Conservation (phyloP, 2,329 filamentous ascomycete species). For the Cladophialophora carrionii region DNA sequence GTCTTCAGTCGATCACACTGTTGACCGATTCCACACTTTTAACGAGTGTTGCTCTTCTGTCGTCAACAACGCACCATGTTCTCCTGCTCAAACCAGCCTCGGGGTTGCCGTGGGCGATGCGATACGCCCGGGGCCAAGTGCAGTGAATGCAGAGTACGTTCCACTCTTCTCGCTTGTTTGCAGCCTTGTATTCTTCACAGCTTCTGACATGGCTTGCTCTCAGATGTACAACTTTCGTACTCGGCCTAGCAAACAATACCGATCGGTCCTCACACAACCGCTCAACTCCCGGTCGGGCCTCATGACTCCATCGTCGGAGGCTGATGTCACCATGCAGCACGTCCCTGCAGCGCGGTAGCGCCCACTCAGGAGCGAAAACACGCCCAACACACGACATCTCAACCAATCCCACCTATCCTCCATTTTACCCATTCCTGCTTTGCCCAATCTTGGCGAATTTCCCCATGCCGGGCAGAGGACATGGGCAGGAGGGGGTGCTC, state of each 20-base stretch:
- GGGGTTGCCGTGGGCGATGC: constrained; percentile 53
- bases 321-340: constrained; percentile 34
- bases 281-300: constrained; percentile 45
- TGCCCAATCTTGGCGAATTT: neutral
- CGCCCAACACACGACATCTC: neutral
- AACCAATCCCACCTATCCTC: constrained; percentile 13
- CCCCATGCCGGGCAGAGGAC: neutral
- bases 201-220: constrained; percentile 23
- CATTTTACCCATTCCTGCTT: constrained; percentile 12
- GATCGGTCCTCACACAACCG: constrained; percentile 49
- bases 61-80: constrained; percentile 44
- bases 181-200: neutral
- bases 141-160: constrained; percentile 51
- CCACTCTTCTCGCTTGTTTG: neutral
- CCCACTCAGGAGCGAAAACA: constrained; percentile 2
- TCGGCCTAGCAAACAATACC: constrained; percentile 44
- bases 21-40: neutral
- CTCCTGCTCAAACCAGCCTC: constrained; percentile 54
- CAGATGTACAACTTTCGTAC: constrained; percentile 39
- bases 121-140: constrained; percentile 51
- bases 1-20: neutral
- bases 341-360: constrained; percentile 29
- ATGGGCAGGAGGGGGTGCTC: constrained; percentile 5
- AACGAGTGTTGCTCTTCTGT: neutral
- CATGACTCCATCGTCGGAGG: constrained; percentile 39